These are phyloP conservation scores for Claviceps sp. DNA, from an alignment of 2,329 filamentous ascomycete species.

Conservation along the genomic window DNA sequence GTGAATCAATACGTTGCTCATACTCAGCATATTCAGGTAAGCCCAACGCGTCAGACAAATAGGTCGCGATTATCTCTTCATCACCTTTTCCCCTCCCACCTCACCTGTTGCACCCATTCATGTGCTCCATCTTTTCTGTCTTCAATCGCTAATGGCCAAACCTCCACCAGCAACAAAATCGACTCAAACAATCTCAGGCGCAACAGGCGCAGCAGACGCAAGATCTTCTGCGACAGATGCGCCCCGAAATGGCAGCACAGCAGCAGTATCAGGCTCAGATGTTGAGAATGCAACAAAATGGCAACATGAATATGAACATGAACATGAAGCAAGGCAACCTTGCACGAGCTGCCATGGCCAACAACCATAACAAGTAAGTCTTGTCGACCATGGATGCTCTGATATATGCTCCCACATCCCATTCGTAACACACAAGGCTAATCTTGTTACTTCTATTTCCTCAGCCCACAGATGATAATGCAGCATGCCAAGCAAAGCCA, in stretches of 20 bases:
- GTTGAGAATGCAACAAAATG: conserved; percentile 53
- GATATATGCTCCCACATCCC: not conserved
- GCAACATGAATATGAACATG: conserved; percentile 43
- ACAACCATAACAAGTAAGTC: conserved; percentile 59
- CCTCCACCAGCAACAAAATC: conserved; percentile 45
- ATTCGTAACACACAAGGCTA: not conserved
- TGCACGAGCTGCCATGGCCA: conserved; percentile 64
- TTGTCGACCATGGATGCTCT: not conserved
- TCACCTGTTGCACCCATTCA: no score
- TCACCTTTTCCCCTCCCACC: no score
- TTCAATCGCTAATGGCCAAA: conserved; percentile 1
- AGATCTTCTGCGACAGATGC: conserved; percentile 61
- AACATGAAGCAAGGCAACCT: conserved; percentile 48
- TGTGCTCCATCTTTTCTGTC: not conserved
- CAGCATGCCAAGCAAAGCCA: conserved; percentile 60
- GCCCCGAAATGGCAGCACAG: conserved; percentile 44
- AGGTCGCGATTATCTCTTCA: not conserved
- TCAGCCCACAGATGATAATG: conserved; percentile 58
- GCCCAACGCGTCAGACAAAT: conserved; percentile 37
- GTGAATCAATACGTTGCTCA: conserved; percentile 68
- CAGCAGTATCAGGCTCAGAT: conserved; percentile 47
- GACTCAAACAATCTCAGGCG: conserved; percentile 50
- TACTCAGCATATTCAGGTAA: conserved; percentile 79
- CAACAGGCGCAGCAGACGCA: conserved; percentile 40
- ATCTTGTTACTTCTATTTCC: not conserved